Base-by-base conservation (phyloP, 257 asterid genomes). In the Penstemon newberryi region DNA sequence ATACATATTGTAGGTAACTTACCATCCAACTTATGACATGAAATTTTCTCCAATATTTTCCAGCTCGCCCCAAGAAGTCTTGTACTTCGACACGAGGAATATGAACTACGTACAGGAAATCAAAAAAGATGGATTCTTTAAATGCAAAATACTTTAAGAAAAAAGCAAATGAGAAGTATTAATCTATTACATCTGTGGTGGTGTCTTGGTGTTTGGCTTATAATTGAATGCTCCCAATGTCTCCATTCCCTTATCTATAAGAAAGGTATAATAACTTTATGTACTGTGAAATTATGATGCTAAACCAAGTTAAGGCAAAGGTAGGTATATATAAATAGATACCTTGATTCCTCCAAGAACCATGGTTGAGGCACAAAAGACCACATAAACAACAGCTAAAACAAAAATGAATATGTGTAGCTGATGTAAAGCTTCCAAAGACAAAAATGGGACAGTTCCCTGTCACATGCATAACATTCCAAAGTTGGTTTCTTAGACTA, bases 391-490 rank as follows among this genome's bases (percentile, higher is more conserved):
- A 50, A 93, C 82, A 1, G 97, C 97, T 73, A 93, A 65, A 8
- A 93, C 91, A 71, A 93, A 93, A 70, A 90, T 83, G 84, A 93
- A 88, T 44, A 93, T 90, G 77, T 93, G 96, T 61, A 93, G 94
- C 78, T 90, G 92, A 77, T 90, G 94, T 75, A 93, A 41, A 46
- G 96, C 98, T 79, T 93, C 95, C 36, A 84, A 7, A 0, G 98
- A 93, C 52, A 93, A 77, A 59, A 90, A 71, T 15, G 87, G 95
- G 9, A 71, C 82, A 38, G 69, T 43, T 53, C 97, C 97, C 96
- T 90, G 87, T 55, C 40, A 50, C 3, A 65, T 25, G 39, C 4
- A 50, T 52, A 33, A 37, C 25, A 58, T 13, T 6, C 8, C 11
- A 2, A 25, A 10, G 40, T 7, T 13, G 33, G 33, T 25, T 25